Percentiles rank a stretch among this genome's conserved stretches.
These are phyloP conservation scores for Kazachstania taianensis DNA, from an alignment of 805 yeast species.

Conservation along the genomic window DNA sequence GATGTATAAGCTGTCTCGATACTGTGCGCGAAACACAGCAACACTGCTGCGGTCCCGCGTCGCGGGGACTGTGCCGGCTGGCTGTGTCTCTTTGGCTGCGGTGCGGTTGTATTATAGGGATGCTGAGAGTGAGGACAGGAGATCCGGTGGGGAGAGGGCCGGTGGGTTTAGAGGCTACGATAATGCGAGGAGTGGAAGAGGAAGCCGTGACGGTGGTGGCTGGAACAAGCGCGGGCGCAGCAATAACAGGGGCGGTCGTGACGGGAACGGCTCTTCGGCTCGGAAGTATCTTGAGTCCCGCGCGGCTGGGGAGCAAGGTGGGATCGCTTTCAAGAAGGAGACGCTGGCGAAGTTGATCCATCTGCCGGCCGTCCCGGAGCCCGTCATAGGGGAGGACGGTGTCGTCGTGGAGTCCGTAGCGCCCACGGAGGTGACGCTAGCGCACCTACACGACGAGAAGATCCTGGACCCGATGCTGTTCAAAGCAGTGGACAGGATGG, in stretches of 20 bases:
- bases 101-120: not conserved
- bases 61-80: no score
- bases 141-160: no score
- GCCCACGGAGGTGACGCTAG: constrained; percentile 19
- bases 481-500: constrained; percentile 33
- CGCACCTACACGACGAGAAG: constrained; percentile 22
- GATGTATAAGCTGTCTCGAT: no score
- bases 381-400: not conserved
- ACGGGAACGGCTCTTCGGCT: not conserved
- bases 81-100: not conserved
- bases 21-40: no score
- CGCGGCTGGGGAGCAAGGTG: constrained; percentile 7
- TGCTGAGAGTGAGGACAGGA: not conserved
- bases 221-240: not conserved
- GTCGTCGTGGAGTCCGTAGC: constrained; percentile 1
- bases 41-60: no score
- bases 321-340: constrained; percentile 6
- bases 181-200: no score
- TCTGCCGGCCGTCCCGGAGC: constrained; percentile 8
- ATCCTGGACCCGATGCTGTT: constrained; percentile 23
- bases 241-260: constrained; percentile 1
- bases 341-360: constrained; percentile 15
- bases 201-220: not conserved
- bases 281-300: not conserved
- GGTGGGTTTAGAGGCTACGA: no score